These are phyloP conservation scores for Fusarium subtropicale DNA, from an alignment of 2,329 filamentous ascomycete genomes.

Conservation along the genomic window DNA sequence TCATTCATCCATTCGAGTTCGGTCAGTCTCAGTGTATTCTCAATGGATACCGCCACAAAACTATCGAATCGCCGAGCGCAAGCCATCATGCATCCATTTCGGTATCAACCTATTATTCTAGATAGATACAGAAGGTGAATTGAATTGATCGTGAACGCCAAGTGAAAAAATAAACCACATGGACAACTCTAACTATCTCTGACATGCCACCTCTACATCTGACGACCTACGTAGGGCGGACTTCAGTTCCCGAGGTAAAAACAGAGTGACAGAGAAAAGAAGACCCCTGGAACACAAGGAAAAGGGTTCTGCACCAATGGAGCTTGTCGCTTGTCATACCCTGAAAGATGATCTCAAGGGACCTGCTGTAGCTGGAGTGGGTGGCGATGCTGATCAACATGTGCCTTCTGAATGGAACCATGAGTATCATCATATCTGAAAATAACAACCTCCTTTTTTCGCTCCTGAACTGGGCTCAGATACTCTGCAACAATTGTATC, in stretches of 20 bases:
- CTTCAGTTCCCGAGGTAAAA: constrained; percentile 33
- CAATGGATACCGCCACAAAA: constrained; percentile 34
- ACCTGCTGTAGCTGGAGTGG: constrained; percentile 4
- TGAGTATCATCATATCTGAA: constrained; percentile 11
- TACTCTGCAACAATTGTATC: neutral
- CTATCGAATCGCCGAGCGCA: constrained; percentile 22
- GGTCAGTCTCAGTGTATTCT: constrained; percentile 32
- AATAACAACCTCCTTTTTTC: neutral
- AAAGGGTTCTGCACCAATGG: constrained; percentile 23
- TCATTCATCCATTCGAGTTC: constrained; percentile 24
- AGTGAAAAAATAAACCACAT: constrained; percentile 16
- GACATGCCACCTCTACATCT: constrained; percentile 21
- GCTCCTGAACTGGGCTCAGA: neutral
- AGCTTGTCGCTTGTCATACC: constrained; percentile 26
- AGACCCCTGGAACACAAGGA: constrained; percentile 39
- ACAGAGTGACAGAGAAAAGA: neutral
- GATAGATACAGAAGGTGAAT: neutral
- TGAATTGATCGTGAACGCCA: neutral
- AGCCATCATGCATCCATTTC: constrained; percentile 10
- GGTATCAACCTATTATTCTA: constrained; percentile 11
- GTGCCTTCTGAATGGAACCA: constrained; percentile 29
- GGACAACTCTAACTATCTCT: neutral
- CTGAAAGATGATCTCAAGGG: constrained; percentile 31
- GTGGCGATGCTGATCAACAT: constrained; percentile 33
- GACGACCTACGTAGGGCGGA: constrained; percentile 18